phyloP scores from a whole-genome alignment of 2,329 filamentous ascomycete species.

The Venturia oleaginea region DNA sequence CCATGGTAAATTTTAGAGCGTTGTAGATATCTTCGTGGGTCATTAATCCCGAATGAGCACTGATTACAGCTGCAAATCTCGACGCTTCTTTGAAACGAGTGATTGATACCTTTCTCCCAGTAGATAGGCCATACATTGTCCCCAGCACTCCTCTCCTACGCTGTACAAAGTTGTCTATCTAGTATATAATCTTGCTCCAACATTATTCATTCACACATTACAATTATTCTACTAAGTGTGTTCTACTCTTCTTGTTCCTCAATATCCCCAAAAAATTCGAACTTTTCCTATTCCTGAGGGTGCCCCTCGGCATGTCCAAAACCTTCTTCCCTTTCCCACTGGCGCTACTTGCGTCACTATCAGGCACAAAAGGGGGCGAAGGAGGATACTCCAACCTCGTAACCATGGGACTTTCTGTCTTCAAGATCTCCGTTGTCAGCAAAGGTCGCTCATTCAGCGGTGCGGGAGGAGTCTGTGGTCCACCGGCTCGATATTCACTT shows the following conservation, averaged over 20 bases:
- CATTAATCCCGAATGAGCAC: too few species aligned
- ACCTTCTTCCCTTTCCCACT: background rate
- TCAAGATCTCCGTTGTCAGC: background rate
- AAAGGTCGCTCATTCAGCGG: background rate
- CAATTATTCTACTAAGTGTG: too few species aligned
- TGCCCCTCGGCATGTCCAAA: background rate
- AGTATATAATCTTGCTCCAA: too few species aligned
- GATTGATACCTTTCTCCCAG: too few species aligned
- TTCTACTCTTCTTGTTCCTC: background rate
- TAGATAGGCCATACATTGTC: too few species aligned
- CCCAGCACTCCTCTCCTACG: too few species aligned
- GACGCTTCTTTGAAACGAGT: too few species aligned
- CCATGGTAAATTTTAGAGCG: too few species aligned
- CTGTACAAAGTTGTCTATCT: too few species aligned
- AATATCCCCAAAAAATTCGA: background rate
- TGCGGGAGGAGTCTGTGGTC: background rate
- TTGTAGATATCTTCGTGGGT: too few species aligned
- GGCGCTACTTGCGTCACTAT: background rate
- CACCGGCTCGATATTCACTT: background rate
- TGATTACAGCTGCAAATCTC: too few species aligned
- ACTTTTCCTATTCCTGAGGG: background rate
- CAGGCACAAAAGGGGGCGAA: background rate
- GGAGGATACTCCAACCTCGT: slow-evolving; percentile 1
- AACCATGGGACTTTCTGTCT: background rate
- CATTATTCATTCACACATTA: too few species aligned